A percentile compares a stretch with the other conserved stretches of the same genome.
Evolutionary conservation across 805 yeast species (phyloP).

Genomic region (Candida insectalens): DNA sequence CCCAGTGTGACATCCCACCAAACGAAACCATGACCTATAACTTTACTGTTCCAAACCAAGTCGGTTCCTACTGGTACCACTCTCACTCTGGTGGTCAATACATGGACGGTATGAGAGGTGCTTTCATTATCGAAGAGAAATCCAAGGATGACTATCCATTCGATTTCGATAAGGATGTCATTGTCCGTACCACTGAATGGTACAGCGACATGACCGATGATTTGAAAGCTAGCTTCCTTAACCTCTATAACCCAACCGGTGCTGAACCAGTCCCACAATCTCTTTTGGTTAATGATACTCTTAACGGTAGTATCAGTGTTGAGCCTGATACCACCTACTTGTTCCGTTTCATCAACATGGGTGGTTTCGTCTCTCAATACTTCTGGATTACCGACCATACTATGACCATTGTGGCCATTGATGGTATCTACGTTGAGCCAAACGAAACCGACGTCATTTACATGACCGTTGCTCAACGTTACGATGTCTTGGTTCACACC

Average conservation of each 20-base stretch:
- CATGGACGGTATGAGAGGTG: constrained; percentile 87
- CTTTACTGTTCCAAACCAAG: constrained; percentile 76
- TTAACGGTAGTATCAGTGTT: constrained; percentile 66
- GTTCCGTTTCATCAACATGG: constrained; percentile 72
- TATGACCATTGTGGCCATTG: constrained; percentile 82
- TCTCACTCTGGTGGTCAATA: constrained; percentile 87
- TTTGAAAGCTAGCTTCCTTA: constrained; percentile 49
- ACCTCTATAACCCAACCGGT: constrained; percentile 84
- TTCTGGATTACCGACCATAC: constrained; percentile 83
- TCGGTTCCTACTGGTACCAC: constrained; percentile 96
- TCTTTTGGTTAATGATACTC: constrained; percentile 73
- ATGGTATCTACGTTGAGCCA: constrained; percentile 79
- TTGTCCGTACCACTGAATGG: constrained; percentile 74
- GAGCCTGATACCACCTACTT: constrained; percentile 81
- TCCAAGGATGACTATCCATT: constrained; percentile 47
- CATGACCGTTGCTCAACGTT: constrained; percentile 88
- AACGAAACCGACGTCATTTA: constrained; percentile 62
- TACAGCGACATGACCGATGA: constrained; percentile 58
- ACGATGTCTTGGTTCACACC: constrained; percentile 69
- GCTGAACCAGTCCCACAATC: constrained; percentile 94
- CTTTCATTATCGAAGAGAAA: constrained; percentile 63
- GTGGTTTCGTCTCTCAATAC: constrained; percentile 88
- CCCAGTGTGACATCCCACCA: constrained; percentile 90
- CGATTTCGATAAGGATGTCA: constrained; percentile 72
- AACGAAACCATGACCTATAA: constrained; percentile 66